Evolutionary conservation across 352 stramenopile species (phyloP).

Genomic region (Aphanomyces euteiches): DNA sequence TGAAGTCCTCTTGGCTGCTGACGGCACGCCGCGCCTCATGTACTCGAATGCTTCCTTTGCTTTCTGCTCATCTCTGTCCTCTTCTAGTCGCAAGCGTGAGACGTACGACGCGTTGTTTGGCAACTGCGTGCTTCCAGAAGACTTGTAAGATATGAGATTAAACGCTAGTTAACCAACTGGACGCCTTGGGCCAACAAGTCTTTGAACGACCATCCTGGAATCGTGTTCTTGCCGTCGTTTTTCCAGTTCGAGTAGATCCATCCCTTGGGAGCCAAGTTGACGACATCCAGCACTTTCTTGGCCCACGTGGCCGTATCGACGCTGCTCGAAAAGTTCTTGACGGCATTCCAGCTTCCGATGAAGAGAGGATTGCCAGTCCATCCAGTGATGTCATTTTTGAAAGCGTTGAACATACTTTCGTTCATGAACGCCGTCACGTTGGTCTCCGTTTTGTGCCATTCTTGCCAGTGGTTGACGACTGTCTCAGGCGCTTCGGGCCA

Average conservation of each 20-base stretch:
- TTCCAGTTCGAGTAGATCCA: constrained; percentile 29
- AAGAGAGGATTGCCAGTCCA: constrained; percentile 20
- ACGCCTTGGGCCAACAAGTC: constrained; percentile 17
- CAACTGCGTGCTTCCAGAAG: constrained; percentile 63
- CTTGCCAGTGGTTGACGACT: constrained; percentile 12
- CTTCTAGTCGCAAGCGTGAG: constrained; percentile 62
- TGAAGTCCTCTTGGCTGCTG: constrained; percentile 69
- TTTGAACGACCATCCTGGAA: constrained; percentile 25
- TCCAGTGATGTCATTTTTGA: constrained; percentile 1
- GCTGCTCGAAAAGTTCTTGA: neutral
- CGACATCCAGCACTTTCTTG: constrained; percentile 9
- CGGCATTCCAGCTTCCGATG: constrained; percentile 19
- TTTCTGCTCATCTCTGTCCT: constrained; percentile 15
- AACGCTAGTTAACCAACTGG: neutral
- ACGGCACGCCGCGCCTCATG: constrained; percentile 65
- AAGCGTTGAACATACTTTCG: neutral
- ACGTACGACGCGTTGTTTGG: constrained; percentile 70
- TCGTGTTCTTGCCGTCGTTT: neutral
- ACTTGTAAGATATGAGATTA: constrained; percentile 33
- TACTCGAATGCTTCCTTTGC: constrained; percentile 35
- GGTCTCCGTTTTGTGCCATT: constrained; percentile 16
- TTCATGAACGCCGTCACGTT: neutral
- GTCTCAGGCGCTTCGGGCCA: constrained; percentile 1
- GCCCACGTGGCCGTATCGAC: neutral
- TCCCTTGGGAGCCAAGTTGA: constrained; percentile 15